phyloP scores from a whole-genome alignment of 2,329 filamentous ascomycete genomes.

The Fusarium nanum region DNA sequence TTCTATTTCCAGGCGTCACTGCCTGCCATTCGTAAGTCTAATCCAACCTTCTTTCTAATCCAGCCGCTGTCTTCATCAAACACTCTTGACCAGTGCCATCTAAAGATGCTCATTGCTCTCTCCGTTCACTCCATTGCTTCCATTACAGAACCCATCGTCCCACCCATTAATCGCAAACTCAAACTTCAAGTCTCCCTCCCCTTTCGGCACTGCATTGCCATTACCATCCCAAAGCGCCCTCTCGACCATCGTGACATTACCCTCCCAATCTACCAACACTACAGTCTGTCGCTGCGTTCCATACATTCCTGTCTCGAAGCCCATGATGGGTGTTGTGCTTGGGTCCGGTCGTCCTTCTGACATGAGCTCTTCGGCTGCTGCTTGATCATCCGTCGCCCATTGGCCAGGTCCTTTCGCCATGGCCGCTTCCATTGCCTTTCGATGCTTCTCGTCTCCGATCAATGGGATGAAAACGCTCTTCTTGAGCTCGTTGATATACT shows the following conservation, averaged over 20 bases:
- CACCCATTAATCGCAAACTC: conserved; percentile 68
- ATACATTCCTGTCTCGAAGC: conserved; percentile 70
- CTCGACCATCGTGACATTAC: conserved; percentile 69
- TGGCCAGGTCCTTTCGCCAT: conserved; percentile 53
- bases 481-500: conserved; percentile 65
- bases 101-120: conserved; percentile 11
- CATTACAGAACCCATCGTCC: conserved; percentile 49
- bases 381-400: conserved; percentile 55
- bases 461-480: conserved; percentile 71
- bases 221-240: conserved; percentile 69
- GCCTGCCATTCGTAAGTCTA: not conserved
- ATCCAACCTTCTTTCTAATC: not conserved
- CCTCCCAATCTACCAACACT: conserved; percentile 71
- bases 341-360: conserved; percentile 55
- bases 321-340: conserved; percentile 48
- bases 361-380: conserved; percentile 52
- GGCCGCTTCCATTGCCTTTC: conserved; percentile 58
- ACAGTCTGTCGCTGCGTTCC: conserved; percentile 74
- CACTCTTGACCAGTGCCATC: not conserved
- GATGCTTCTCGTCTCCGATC: conserved; percentile 63
- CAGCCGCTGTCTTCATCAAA: not conserved
- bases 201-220: conserved; percentile 65
- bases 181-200: conserved; percentile 66
- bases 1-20: conserved; percentile 8
- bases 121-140: conserved; percentile 3